These are phyloP conservation scores for Cyberlindnera xishuangbannaensis DNA, from an alignment of 805 yeast genomes.

Conservation along the genomic window DNA sequence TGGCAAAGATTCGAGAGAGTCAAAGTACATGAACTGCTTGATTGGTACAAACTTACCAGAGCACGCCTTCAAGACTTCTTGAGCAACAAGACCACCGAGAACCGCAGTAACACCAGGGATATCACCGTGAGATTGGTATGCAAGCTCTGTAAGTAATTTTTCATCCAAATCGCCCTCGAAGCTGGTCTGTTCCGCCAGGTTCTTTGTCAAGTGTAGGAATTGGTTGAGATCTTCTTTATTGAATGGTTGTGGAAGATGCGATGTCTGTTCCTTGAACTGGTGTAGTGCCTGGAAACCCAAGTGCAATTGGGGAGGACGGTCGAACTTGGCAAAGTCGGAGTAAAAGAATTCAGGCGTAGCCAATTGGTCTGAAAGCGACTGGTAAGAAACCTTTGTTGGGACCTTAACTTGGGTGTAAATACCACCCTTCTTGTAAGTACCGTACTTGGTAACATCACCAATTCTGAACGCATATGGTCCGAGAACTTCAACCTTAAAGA, in stretches of 20 bases:
- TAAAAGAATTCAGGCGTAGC: constrained; percentile 69
- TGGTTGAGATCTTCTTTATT: constrained; percentile 70
- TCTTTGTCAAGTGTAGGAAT: constrained; percentile 50
- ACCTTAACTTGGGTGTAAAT: constrained; percentile 87
- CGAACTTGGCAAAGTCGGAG: constrained; percentile 92
- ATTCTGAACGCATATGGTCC: constrained; percentile 95
- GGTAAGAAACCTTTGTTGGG: constrained; percentile 60
- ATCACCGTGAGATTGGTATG: constrained; percentile 89
- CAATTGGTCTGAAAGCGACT: constrained; percentile 60
- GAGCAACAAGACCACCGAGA: constrained; percentile 92
- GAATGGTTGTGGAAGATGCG: constrained; percentile 70
- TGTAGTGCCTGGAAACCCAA: constrained; percentile 88
- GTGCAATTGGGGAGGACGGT: constrained; percentile 86
- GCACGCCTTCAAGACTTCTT: constrained; percentile 91
- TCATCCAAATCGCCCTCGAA: constrained; percentile 63
- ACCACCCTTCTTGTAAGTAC: constrained; percentile 77
- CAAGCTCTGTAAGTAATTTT: constrained; percentile 60
- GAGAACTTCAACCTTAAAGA: constrained; percentile 72
- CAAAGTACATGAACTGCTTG: constrained; percentile 88
- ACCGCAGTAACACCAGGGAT: constrained; percentile 86
- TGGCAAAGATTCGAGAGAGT: constrained; percentile 89
- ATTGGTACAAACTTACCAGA: constrained; percentile 95
- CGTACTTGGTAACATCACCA: constrained; percentile 47
- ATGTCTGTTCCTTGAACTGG: constrained; percentile 56
- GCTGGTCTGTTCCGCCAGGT: constrained; percentile 49